Evolutionary conservation across 768 basidiomycete species (phyloP).

Genomic region (Serendipita sp.): DNA sequence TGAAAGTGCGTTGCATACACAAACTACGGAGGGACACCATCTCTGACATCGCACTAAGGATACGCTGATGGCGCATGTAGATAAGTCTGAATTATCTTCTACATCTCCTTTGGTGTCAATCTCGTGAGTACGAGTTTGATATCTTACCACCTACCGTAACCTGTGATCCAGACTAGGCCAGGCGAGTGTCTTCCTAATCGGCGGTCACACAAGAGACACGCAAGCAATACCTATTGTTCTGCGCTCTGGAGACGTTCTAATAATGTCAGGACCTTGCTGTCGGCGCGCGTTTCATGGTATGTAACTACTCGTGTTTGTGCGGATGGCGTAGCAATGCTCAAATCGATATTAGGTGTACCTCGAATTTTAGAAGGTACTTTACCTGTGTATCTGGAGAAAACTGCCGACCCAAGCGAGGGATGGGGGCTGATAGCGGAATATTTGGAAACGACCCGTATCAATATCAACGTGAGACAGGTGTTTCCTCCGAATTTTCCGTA

Average conservation of each 20-base stretch:
- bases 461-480: conserved; percentile 72
- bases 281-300: conserved; percentile 86
- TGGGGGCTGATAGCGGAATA: conserved; percentile 46
- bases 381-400: conserved; percentile 36
- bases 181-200: conserved; percentile 79
- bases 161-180: conserved; percentile 53
- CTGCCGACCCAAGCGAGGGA: conserved; percentile 19
- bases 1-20: conserved; percentile 37
- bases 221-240: conserved; percentile 70
- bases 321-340: background rate
- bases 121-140: conserved; percentile 40
- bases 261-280: conserved; percentile 82
- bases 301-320: conserved; percentile 13
- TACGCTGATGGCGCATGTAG: conserved; percentile 94
- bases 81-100: conserved; percentile 85
- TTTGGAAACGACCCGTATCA: conserved; percentile 56
- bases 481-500: conserved; percentile 1
- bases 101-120: conserved; percentile 87
- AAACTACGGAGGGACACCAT: background rate
- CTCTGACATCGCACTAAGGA: conserved; percentile 30
- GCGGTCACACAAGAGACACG: conserved; percentile 59
- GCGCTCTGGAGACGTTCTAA: conserved; percentile 77
- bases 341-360: conserved; percentile 46
- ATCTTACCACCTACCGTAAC: background rate
- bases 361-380: conserved; percentile 70